Evolutionary conservation across 805 yeast genomes (phyloP), one percentile per base, ranked within the genome.

Genomic region (Kluyveromyces dobzhanskii): DNA sequence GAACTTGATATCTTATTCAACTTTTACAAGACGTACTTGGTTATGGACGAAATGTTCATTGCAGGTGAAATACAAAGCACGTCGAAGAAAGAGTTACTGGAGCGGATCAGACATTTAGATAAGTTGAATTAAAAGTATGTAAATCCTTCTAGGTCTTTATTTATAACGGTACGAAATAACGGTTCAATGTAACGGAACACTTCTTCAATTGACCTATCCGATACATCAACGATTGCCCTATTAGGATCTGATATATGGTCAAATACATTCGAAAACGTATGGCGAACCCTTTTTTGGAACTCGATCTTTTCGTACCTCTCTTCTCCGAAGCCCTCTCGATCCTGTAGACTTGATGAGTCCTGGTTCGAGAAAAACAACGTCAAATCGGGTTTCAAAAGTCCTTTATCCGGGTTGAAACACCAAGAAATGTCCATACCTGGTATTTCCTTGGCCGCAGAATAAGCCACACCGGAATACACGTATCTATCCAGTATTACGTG

Each of bases 1-100:
- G 97, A 90, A 61, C 69, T 90, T 48, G 97, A 90, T 57, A 70
- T 92, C 41, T 94, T 92, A 16, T 92, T 88, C 67, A 86, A 87
- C 61, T 90, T 90, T 61, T 80, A 80, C 67, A 85, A 82, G 58
- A 79, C 85, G 10, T 85, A 87, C 58, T 70, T 74, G 39, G 81
- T 87, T 7, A 58, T 92, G 43, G 97, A 92, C 57, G 96, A 88
- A 59, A 71, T 92, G 57, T 85, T 81, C 51, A 56, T 85, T 34
- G 95, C 88, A 10, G 98, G 98, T 10, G 97, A 92, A 57, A 68
- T 88, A 10, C 86, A 83, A 55, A 95, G 87, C 54, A 82, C 87
- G 1, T 82, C 85, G 47, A 85, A 84, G 56, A 70, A 70, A 18
- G 71, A 68, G 35, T 69, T 90, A 4, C 59, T 88, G 41, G 75